Evolutionary conservation across 2,329 filamentous ascomycete genomes (phyloP).

Genomic region (Colletotrichum australisinense): DNA sequence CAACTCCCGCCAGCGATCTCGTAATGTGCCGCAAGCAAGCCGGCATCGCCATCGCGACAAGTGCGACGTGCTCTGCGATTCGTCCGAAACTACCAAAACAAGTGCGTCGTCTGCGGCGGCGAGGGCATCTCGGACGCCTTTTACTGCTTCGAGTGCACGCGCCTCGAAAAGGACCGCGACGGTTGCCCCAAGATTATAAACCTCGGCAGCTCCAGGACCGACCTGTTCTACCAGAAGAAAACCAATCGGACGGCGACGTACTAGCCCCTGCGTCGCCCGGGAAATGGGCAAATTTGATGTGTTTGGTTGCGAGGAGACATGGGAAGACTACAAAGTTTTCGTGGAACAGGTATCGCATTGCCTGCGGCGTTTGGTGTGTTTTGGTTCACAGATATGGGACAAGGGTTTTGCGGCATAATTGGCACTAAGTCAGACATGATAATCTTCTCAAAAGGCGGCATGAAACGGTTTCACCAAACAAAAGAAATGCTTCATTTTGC

Average conservation of each 20-base stretch:
- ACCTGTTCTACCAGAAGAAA: constrained; percentile 79
- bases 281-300: constrained; percentile 51
- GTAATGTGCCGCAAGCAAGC: constrained; percentile 99
- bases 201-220: constrained; percentile 92
- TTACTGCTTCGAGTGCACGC: constrained; percentile 99
- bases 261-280: constrained; percentile 61
- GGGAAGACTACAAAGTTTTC: neutral
- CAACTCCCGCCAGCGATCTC: constrained; percentile 74
- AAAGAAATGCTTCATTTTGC: neutral
- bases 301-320: constrained; percentile 30
- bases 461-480: too few relatives aligned
- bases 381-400: neutral
- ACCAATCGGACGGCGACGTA: constrained; percentile 70
- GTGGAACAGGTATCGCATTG: constrained; percentile 30
- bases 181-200: constrained; percentile 99
- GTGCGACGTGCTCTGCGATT: constrained; percentile 99
- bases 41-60: constrained; percentile 99
- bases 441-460: neutral
- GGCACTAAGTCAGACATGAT: constrained; percentile 6
- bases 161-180: constrained; percentile 95
- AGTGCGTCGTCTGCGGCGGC: constrained; percentile 98
- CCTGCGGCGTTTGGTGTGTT: constrained; percentile 40
- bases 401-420: neutral
- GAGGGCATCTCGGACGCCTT: constrained; percentile 98
- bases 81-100: constrained; percentile 99